Evolutionary conservation across 1,284 basidiomycete species (phyloP).

Genomic region (Fomitiporia mediterranea): DNA sequence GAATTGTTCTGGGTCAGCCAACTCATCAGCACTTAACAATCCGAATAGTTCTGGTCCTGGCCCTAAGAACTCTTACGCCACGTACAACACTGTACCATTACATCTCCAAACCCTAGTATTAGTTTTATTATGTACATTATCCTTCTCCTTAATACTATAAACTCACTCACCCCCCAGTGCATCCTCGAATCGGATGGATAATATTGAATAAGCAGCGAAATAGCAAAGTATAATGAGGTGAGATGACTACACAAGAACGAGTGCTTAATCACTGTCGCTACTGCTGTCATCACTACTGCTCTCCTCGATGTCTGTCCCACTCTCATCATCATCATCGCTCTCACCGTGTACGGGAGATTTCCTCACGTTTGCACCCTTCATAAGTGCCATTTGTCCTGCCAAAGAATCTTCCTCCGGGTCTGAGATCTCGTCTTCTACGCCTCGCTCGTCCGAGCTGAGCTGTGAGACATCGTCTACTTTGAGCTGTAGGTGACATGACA

Average conservation of each 20-base stretch:
- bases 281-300: constrained; percentile 41
- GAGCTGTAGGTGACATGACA: constrained; percentile 44
- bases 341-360: constrained; percentile 36
- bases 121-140: neutral
- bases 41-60: neutral
- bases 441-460: constrained; percentile 54
- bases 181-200: neutral
- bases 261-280: constrained; percentile 34
- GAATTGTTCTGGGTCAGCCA: constrained; percentile 9
- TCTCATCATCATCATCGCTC: constrained; percentile 43
- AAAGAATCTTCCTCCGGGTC: constrained; percentile 94
- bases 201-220: too few relatives aligned
- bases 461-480: constrained; percentile 73
- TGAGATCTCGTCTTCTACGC: constrained; percentile 85
- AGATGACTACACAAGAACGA: neutral
- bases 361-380: constrained; percentile 91
- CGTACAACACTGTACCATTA: neutral
- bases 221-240: neutral
- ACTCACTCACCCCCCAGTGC: neutral
- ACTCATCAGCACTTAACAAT: neutral
- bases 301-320: constrained; percentile 42
- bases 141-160: neutral
- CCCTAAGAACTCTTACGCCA: neutral
- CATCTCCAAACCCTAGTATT: neutral
- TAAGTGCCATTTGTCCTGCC: constrained; percentile 97